Base-by-base conservation (phyloP, 2,329 filamentous ascomycete genomes). In the Elsinoe batatas region DNA sequence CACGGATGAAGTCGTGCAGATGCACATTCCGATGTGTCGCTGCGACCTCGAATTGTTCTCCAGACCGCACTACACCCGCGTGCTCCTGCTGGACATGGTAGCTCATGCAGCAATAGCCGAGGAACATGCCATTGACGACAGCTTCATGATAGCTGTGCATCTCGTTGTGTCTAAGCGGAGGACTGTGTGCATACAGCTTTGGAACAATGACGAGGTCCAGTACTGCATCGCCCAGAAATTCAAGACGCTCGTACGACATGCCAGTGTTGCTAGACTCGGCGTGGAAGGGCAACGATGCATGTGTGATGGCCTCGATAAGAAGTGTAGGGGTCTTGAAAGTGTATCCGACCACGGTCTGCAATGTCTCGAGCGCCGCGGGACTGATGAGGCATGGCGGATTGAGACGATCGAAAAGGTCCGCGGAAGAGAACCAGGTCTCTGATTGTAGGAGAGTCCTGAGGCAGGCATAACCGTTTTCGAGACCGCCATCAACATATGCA, bases 201-300 rank as follows among this genome's bases (percentile, higher is more conserved):
- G 72, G 74, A 6, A 88, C 82, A 49, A 96, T 74, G 56, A 95
- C 74, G 62, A 83, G 79, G 68, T 97, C 91, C 0, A 97, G 79
- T 2, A 96, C 75, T 0, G 89, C 81, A 62, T 97, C 91, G 1
- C 91, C 91, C 0, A 96, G 73, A 63, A 93, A 95, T 65, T 96
- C 91, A 1, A 96, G 78, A 0, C 90, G 80, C 61, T 96, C 87
- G 63, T 83, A 83, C 0, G 77, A 79, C 35, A 71, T 68, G 11
- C 82, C 77, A 18, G 70, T 75, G n/a, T 46, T 44, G 35, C 59
- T 59, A 2, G 74, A 74, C 3, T 77, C 72, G 13, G 71, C 69
- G 5, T 44, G 40, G 18, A 44, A 44, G 12, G 40, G 40, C 11
- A 44, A 30, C 0, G 87, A 91, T 0, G 81, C 74, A 64, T 96